Evolutionary conservation across 108 stramenopile genomes (phyloP).

Genomic region (Stephanodiscus triporus): DNA sequence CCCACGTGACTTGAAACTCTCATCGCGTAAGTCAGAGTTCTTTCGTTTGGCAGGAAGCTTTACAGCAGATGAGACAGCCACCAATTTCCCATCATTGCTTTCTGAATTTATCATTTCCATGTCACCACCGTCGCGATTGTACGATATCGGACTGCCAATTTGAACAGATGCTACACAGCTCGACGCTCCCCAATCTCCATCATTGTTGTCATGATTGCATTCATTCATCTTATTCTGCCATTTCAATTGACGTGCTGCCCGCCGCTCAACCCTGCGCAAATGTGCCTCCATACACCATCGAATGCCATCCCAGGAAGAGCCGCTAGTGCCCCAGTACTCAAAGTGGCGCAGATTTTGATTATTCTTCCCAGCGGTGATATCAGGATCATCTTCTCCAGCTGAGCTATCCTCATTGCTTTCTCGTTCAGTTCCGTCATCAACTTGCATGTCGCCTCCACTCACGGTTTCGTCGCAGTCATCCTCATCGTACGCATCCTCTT

Average conservation of each 20-base stretch:
- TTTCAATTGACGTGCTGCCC: slow-evolving; percentile 21
- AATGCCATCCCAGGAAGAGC: slow-evolving; percentile 38
- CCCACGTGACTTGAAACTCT: not conserved
- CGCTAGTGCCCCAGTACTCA: slow-evolving; percentile 27
- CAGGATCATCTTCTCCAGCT: slow-evolving; percentile 6
- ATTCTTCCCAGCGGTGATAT: not conserved
- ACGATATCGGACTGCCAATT: slow-evolving; percentile 5
- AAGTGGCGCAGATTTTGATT: slow-evolving; percentile 6
- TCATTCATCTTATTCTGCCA: slow-evolving; percentile 9
- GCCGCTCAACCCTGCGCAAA: slow-evolving; percentile 30
- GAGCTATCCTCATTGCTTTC: not conserved
- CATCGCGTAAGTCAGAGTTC: slow-evolving; percentile 6
- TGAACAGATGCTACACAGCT: slow-evolving; percentile 22
- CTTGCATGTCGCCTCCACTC: slow-evolving; percentile 8
- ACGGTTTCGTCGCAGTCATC: slow-evolving; percentile 8
- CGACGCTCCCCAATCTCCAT: not conserved
- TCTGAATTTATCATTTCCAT: slow-evolving; percentile 13
- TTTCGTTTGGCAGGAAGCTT: slow-evolving; percentile 27
- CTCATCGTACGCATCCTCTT: slow-evolving; percentile 33
- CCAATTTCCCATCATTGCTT: not conserved
- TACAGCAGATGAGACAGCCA: not conserved
- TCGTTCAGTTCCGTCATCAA: slow-evolving; percentile 43
- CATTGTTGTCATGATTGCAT: slow-evolving; percentile 1
- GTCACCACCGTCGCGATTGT: not conserved
- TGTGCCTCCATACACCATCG: slow-evolving; percentile 47